Percentiles rank a stretch among this genome's conserved stretches.
Conservation (phyloP, 768 basidiomycete species). For the Psilocybe cyanescens region DNA sequence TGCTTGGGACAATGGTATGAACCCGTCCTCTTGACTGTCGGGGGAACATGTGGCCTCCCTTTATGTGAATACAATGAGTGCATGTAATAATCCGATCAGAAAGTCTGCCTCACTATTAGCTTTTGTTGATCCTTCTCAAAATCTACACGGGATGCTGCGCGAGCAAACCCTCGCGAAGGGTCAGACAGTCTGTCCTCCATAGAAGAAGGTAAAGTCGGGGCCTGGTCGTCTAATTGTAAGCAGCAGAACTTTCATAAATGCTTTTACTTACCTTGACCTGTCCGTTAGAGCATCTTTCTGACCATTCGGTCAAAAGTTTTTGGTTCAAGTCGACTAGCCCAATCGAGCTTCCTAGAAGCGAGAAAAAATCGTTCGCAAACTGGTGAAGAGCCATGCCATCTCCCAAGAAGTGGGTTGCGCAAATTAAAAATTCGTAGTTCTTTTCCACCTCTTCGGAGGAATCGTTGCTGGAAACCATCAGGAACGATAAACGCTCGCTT, state of each 20-base stretch:
- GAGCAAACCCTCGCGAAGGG: constrained; percentile 40
- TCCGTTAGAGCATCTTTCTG: constrained; percentile 21
- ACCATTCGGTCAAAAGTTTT: constrained; percentile 36
- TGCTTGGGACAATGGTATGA: constrained; percentile 71
- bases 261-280: not conserved
- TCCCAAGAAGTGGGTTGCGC: constrained; percentile 81
- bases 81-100: not conserved
- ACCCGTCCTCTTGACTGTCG: constrained; percentile 44
- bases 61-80: constrained; percentile 3
- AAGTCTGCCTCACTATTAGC: constrained; percentile 48
- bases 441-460: constrained; percentile 15
- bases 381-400: constrained; percentile 88
- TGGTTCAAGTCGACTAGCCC: constrained; percentile 30
- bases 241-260: not conserved
- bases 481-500: constrained; percentile 64
- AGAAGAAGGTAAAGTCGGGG: constrained; percentile 20
- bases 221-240: constrained; percentile 7
- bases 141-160: constrained; percentile 56
- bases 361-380: constrained; percentile 81
- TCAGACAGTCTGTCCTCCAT: constrained; percentile 38
- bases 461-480: constrained; percentile 45
- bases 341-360: constrained; percentile 50
- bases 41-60: constrained; percentile 82
- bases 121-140: constrained; percentile 56
- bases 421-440: constrained; percentile 68